Evolutionary conservation across 2,329 filamentous ascomycete genomes (phyloP).

Genomic region (Pyrenophora seminiperda): DNA sequence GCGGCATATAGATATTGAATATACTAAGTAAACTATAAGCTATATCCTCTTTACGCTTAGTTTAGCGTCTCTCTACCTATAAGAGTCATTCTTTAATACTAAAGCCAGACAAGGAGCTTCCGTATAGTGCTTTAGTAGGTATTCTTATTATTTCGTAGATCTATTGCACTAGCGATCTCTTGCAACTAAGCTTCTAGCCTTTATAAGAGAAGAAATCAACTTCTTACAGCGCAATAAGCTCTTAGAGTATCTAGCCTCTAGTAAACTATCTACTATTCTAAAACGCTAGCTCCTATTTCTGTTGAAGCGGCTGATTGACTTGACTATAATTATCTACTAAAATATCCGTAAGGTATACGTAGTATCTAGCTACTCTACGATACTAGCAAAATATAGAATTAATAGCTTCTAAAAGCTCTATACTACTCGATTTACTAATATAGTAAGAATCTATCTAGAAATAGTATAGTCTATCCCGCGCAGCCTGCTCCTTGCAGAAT

Average conservation of each 20-base stretch:
- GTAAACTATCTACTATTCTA: no score
- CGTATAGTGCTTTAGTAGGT: conserved; percentile 11
- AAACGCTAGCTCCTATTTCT: no score
- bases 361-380: neutral
- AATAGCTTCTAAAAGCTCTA: neutral
- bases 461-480: neutral
- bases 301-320: no score
- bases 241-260: conserved; percentile 29
- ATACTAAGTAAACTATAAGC: conserved; percentile 24
- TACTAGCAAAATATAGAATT: conserved; percentile 7
- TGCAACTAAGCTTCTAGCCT: conserved; percentile 8
- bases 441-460: conserved; percentile 9
- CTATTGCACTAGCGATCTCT: conserved; percentile 1
- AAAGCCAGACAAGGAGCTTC: conserved; percentile 6
- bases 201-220: conserved; percentile 23
- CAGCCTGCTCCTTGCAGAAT: neutral
- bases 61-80: conserved; percentile 29
- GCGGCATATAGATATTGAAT: conserved; percentile 11
- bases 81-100: conserved; percentile 19
- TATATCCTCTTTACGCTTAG: conserved; percentile 24
- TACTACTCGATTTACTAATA: neutral
- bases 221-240: conserved; percentile 17
- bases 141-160: conserved; percentile 18
- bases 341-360: conserved; percentile 11
- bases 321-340: no score